Evolutionary conservation across 2,329 filamentous ascomycete genomes (phyloP).

Genomic region (Colletotrichum navitas): DNA sequence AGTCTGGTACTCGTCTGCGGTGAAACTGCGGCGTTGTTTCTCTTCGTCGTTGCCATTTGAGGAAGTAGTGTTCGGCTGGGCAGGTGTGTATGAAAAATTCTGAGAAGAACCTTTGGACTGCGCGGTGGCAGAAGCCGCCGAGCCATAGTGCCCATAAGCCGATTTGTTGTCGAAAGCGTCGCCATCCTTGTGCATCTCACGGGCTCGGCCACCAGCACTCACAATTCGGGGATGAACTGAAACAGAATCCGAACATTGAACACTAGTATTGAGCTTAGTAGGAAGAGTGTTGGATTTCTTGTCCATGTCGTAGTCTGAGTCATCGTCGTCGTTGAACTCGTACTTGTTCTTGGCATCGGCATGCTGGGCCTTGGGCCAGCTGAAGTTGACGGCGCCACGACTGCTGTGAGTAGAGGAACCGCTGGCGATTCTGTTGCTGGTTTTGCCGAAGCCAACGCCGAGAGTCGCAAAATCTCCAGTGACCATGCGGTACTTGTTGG

Average conservation of each 20-base stretch:
- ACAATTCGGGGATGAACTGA: background rate
- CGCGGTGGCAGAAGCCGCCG: background rate
- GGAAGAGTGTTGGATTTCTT: slow-evolving; percentile 1
- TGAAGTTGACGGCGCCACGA: slow-evolving; percentile 29
- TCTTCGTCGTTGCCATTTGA: background rate
- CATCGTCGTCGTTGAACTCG: slow-evolving; percentile 3
- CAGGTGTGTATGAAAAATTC: background rate
- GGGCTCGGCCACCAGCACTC: background rate
- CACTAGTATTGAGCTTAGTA: background rate
- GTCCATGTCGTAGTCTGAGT: background rate
- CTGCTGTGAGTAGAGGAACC: background rate
- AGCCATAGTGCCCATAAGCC: background rate
- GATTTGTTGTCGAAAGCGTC: slow-evolving; percentile 6
- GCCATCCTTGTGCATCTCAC: background rate
- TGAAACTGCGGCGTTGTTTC: slow-evolving; percentile 19
- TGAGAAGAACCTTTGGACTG: background rate
- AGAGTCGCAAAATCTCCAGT: background rate
- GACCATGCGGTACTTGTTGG: slow-evolving; percentile 13
- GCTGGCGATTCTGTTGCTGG: background rate
- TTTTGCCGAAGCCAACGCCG: background rate
- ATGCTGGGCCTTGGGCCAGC: slow-evolving; percentile 21
- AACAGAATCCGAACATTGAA: background rate
- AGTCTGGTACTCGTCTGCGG: slow-evolving; percentile 20
- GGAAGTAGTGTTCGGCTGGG: background rate
- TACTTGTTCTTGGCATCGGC: background rate